phyloP scores from a whole-genome alignment of 495 filamentous ascomycete genomes.

The Corynascus novoguineensis region DNA sequence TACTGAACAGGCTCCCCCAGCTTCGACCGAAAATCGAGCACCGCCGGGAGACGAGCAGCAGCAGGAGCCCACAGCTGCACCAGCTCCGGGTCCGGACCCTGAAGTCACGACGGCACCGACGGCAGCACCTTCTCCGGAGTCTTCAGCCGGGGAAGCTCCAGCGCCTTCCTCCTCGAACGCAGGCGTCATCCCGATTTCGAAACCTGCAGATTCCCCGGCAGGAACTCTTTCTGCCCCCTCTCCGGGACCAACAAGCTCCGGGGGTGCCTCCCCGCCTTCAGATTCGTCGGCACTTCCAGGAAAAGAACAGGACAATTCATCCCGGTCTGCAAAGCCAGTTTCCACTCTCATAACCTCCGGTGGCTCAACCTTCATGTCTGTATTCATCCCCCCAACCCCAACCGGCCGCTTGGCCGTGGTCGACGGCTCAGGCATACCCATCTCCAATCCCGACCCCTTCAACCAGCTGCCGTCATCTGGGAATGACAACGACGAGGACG shows the following conservation, averaged over 20 bases:
- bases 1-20: not conserved
- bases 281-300: not conserved
- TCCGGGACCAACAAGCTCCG: not conserved
- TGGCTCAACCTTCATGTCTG: constrained; percentile 18
- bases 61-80: constrained; percentile 3
- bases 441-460: not conserved
- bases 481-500: not conserved
- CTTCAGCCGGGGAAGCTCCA: not conserved
- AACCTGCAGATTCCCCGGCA: not conserved
- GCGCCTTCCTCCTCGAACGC: not conserved
- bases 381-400: constrained; percentile 18
- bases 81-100: not conserved
- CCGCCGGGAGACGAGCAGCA: not conserved
- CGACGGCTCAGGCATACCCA: not conserved
- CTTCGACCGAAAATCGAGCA: not conserved
- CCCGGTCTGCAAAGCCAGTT: not conserved
- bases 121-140: not conserved
- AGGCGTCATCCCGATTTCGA: not conserved
- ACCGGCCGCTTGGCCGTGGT: constrained; percentile 11
- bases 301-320: not conserved
- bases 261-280: not conserved
- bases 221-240: not conserved
- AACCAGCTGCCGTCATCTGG: too few species aligned
- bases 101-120: not conserved
- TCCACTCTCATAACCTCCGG: constrained; percentile 7